Base-by-base conservation (phyloP, 805 yeast genomes). In the Wickerhamiella azymoides region DNA sequence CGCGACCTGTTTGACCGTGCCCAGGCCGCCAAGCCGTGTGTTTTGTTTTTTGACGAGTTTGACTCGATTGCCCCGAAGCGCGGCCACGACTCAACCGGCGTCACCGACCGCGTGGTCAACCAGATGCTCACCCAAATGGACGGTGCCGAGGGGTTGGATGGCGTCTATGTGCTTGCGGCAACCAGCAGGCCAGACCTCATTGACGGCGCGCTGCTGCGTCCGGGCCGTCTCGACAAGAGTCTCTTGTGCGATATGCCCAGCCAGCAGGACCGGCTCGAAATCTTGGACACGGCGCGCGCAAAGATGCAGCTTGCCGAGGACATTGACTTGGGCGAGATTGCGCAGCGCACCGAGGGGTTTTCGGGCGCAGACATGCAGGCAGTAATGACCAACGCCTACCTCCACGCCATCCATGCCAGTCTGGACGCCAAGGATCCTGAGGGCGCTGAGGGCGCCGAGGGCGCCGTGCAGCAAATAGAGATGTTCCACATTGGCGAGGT, bases 91-190 rank as follows among this genome's bases (percentile, higher is more conserved):
- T 84, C 94, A 1, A 88, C 97, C 0, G 97, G 97, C 47, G 97
- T 92, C 3, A 92, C 97, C 2, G 98, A 92, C 61, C 73, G 98
- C 55, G 96, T 92, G 36, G 98, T 92, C 21, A 92, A 92, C 63
- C 98, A 92, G 60, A 75, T 92, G 76, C 72, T 92, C 56, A 92
- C 98, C 0, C 96, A 92, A 60, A 88, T 92, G 95, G 98, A 92
- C 62, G 98, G 98, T 66, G 97, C 97, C 0, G 97, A 92, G 62
- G 96, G 97, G 0, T 68, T 88, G 25, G 96, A 88, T 56, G 96
- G 97, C 2, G 97, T 92, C 2, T 89, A 92, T 59, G 95, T 92
- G 0, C 68, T 92, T 21, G 97, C 97, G 0, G 98, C 97, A 1
- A 92, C 97, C 0, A 79, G 92, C 55, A 72, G 98, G 55, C 98